Base-by-base conservation (phyloP, 164 flowering plant genomes). In the Houttuynia cordata region DNA sequence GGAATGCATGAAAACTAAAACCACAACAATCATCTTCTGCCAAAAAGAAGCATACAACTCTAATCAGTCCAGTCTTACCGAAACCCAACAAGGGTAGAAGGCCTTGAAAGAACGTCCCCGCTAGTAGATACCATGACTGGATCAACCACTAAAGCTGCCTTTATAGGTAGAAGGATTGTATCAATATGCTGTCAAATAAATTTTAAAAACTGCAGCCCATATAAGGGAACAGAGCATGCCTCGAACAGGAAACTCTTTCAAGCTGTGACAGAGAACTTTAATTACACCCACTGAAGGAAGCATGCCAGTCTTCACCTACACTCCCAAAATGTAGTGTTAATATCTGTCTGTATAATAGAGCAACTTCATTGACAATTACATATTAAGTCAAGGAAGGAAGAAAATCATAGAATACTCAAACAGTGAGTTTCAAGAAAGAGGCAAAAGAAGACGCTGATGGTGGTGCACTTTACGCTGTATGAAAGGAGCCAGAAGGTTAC, bases 81-180 rank as follows among this genome's bases (percentile, higher is more conserved):
- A 56, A 90, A 73, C 20, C 47, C 75, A 66, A 71, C 58, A 64
- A 90, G 76, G 66, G 85, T 72, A 15, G 87, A 75, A 60, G 97
- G 78, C 64, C 82, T 95, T 53, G 97, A 89, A n/a, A 93, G 79
- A n/a, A n/a, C n/a, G n/a, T 93, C 89, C 54, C 99, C 99, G 72
- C 97, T 90, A 57, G 99, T 90, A 60, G 99, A 85, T 60, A 88
- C 95, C 99, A 93, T 86, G 37, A 93, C 99, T 63, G 96, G 99
- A 74, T 93, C 99, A 71, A 93, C 93, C 56, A 93, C 97, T 59
- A 93, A 74, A 79, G 95, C 97, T 93, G 87, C 80, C 83, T 85
- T 83, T 78, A 80, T 53, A 61, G n/a, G 67, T 51, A 55, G 13
- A 22, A 64, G 21, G 30, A 23, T 19, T 37, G 62, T 57, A 70